Conservation (phyloP, 768 basidiomycete species). For the Kondoa malvinella region DNA sequence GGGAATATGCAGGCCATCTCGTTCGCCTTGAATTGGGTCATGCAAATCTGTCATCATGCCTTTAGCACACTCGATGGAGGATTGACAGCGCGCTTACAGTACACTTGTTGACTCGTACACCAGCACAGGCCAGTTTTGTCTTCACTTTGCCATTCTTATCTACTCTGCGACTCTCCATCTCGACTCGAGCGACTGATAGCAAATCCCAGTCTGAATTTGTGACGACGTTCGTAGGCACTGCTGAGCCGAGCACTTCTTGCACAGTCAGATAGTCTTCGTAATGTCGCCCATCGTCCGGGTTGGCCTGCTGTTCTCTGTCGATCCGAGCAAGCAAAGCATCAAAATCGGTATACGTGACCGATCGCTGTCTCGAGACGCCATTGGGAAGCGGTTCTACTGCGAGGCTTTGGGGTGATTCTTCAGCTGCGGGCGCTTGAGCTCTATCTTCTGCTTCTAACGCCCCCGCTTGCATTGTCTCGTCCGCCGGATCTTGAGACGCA, state of each 20-base stretch:
- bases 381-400: background rate
- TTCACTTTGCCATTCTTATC: constrained; percentile 19
- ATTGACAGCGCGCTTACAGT: background rate
- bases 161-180: constrained; percentile 14
- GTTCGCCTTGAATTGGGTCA: constrained; percentile 13
- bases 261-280: constrained; percentile 3
- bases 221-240: background rate
- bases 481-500: too few relatives aligned
- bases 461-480: too few relatives aligned
- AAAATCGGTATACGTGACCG: constrained; percentile 1
- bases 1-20: constrained; percentile 6
- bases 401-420: too few relatives aligned
- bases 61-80: background rate
- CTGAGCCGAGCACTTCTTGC: constrained; percentile 6
- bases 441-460: background rate
- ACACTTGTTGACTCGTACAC: constrained; percentile 18
- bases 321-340: constrained; percentile 1
- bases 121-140: constrained; percentile 13
- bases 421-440: constrained; percentile 2
- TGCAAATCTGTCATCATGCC: constrained; percentile 10
- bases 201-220: constrained; percentile 1
- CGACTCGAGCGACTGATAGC: constrained; percentile 12
- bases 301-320: background rate
- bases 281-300: background rate
- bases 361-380: background rate